Conservation (phyloP, 352 stramenopile species). For the Phytophthora citricola region DNA sequence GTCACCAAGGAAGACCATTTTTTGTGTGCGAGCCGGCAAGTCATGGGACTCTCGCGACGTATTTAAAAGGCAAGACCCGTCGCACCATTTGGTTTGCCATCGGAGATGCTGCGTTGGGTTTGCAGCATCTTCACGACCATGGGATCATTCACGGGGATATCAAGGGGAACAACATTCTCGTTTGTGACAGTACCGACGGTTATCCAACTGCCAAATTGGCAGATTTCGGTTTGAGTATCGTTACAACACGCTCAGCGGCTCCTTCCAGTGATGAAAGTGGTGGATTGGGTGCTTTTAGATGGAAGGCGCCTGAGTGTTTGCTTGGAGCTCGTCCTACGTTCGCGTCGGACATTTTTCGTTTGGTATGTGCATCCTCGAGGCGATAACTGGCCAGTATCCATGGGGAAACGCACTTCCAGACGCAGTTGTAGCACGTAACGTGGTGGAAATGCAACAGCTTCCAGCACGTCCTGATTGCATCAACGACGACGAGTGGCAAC, state of each 20-base stretch:
- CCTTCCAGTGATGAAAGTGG: neutral
- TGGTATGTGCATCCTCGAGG: constrained; percentile 18
- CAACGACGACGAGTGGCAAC: no score
- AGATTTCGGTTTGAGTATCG: constrained; percentile 25
- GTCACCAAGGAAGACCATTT: constrained; percentile 30
- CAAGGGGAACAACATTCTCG: constrained; percentile 29
- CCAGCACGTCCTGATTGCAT: no score
- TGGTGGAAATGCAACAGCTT: neutral
- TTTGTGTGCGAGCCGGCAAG: constrained; percentile 31
- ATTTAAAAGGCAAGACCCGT: constrained; percentile 7
- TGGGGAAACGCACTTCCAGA: constrained; percentile 10
- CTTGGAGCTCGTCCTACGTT: neutral
- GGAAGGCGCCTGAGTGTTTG: constrained; percentile 7
- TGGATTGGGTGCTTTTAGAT: constrained; percentile 16
- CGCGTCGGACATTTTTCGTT: constrained; percentile 17
- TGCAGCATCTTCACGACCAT: constrained; percentile 25
- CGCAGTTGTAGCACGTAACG: neutral
- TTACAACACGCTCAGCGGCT: neutral
- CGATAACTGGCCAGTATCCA: constrained; percentile 1
- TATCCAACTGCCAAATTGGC: constrained; percentile 19
- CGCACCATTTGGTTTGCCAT: constrained; percentile 6
- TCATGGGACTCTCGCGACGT: constrained; percentile 19
- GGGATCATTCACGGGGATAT: constrained; percentile 21
- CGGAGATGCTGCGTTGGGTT: constrained; percentile 16
- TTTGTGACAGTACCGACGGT: constrained; percentile 18